Evolutionary conservation across 345 rosid species (phyloP).

Genomic region (Sonneratia alba): DNA sequence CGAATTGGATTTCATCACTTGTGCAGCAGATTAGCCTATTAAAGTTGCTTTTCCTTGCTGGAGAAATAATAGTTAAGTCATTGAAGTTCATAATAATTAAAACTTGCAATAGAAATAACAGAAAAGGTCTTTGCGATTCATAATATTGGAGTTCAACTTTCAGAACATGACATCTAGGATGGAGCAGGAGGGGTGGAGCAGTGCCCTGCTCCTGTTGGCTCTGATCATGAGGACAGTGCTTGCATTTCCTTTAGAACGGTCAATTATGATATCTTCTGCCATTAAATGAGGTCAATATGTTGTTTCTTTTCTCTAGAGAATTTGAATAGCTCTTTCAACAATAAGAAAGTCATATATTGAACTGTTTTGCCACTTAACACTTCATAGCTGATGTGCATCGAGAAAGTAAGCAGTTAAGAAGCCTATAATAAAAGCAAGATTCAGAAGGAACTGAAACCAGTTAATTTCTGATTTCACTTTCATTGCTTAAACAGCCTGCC

Average conservation of each 20-base stretch:
- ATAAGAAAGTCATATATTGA: background rate
- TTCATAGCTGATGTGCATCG: background rate
- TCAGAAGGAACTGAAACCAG: background rate
- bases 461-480: background rate
- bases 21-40: background rate
- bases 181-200: no score
- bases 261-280: background rate
- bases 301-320: background rate
- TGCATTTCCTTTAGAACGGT: background rate
- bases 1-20: background rate
- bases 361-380: background rate
- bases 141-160: background rate
- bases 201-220: no score
- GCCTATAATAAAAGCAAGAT: background rate
- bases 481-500: background rate
- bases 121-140: no score
- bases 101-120: background rate
- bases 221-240: background rate
- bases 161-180: background rate
- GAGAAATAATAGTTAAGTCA: background rate
- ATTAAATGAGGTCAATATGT: background rate
- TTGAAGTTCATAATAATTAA: background rate
- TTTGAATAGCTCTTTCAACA: background rate
- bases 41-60: background rate
- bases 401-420: background rate